Conservation (phyloP, 495 filamentous ascomycete species). For the Recurvomyces mirabilis region DNA sequence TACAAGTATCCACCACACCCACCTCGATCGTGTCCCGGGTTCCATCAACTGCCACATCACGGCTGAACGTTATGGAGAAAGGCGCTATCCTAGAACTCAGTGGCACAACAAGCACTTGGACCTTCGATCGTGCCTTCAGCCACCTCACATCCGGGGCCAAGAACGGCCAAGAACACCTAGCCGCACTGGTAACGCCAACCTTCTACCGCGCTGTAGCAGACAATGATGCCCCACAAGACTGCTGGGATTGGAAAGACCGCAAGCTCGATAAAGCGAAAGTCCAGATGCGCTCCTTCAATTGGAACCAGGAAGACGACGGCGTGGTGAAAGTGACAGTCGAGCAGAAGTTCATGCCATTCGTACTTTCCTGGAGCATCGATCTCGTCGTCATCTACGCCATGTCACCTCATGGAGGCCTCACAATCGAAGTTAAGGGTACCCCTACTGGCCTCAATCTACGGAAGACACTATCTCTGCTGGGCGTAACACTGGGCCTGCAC, state of each 20-base stretch:
- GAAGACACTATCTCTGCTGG: conserved; percentile 59
- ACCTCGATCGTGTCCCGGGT: too few relatives aligned
- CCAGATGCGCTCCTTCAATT: conserved; percentile 1
- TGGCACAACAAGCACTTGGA: too few relatives aligned
- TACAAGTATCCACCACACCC: conserved; percentile 2
- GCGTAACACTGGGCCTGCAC: conserved; percentile 74
- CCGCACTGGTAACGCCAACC: neutral
- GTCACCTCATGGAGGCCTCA: neutral
- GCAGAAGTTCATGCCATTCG: conserved; percentile 5
- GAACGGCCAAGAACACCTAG: conserved; percentile 1
- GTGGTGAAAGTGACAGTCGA: neutral
- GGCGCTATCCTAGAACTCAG: too few relatives aligned
- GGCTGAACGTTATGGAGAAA: too few relatives aligned
- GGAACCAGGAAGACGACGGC: neutral
- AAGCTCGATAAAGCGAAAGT: neutral
- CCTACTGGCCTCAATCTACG: conserved; percentile 5
- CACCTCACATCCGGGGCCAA: conserved; percentile 2
- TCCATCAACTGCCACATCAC: neutral
- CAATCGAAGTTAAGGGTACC: conserved; percentile 4
- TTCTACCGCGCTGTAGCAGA: conserved; percentile 9
- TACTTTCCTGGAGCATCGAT: conserved; percentile 9
- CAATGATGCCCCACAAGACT: conserved; percentile 1
- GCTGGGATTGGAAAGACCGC: conserved; percentile 1
- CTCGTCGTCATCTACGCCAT: conserved; percentile 1
- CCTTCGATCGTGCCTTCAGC: neutral